Base-by-base conservation (phyloP, 2,329 filamentous ascomycete genomes). In the Epichloe sylvatica region DNA sequence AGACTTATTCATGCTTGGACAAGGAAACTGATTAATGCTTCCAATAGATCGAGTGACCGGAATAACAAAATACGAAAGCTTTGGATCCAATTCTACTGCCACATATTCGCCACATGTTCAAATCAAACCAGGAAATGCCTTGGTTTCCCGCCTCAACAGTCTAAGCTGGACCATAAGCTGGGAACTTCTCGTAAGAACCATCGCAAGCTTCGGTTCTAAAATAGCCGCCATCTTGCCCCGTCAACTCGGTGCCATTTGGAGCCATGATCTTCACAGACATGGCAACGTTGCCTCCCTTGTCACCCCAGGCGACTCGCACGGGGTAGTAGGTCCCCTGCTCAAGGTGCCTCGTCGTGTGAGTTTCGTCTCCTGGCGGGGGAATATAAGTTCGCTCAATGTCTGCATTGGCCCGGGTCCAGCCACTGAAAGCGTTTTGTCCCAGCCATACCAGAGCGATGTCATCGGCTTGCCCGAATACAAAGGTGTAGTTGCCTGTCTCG, bases 181-280 rank as follows among this genome's bases (percentile, higher is more conserved):
- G 51, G 30, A 53, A 53, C 43, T 51, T 53, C n/a, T 35, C 49
- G 34, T 51, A 53, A 5, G 51, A 53, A 21, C 49, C 49, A 21
- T 53, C 51, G 45, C 51, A 53, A 4, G 51, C 51, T 44, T 53
- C 51, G 30, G 51, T 53, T 37, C 51, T 45, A 17, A 53, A 53
- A 39, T 53, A 53, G 11, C 51, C 51, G 33, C 46, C 49, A 34
- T 53, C 49, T 44, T 47, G 33, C 23, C 51, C 51, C 15, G 51
- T 53, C 49, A 53, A 49, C 23, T 53, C 51, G 12, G 41, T 51
- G 7, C 51, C 51, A 30, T 49, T 53, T 12, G 51, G 51, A n/a
- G 51, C 49, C 12, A 45, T 43, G 23, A 53, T 53, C 25, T 43
- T 53, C n/a, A 53, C 51, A 13, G 51, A 53, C 49, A 53, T 46